Conservation (phyloP, 345 rosid genomes). For the Heritiera littoralis region DNA sequence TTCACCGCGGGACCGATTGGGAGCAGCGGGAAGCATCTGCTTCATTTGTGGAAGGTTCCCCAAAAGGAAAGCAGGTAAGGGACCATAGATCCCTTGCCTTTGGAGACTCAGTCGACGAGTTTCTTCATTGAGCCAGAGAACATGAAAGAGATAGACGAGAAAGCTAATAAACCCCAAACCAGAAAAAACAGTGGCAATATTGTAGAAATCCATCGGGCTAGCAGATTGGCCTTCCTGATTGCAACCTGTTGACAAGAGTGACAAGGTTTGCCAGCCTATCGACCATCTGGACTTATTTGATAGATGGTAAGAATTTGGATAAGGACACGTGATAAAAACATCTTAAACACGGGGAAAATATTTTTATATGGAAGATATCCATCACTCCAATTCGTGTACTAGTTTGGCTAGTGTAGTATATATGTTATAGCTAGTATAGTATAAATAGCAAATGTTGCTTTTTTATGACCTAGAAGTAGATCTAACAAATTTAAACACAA, state of each 20-base stretch:
- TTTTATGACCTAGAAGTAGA: too few species aligned
- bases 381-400: too few species aligned
- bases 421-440: too few species aligned
- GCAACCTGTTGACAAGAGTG: background rate
- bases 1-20: background rate
- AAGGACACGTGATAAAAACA: too few species aligned
- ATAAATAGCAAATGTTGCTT: too few species aligned
- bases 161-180: background rate
- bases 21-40: background rate
- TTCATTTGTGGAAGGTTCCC: conserved; percentile 17
- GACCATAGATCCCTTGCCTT: conserved; percentile 19
- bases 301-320: too few species aligned
- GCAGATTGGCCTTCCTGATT: background rate
- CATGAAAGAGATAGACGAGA: background rate
- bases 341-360: too few species aligned
- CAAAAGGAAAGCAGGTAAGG: conserved; percentile 5
- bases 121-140: conserved; percentile 1
- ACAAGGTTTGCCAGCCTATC: background rate
- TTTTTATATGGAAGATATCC: too few species aligned
- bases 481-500: too few species aligned
- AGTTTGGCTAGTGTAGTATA: too few species aligned
- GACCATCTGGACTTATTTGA: too few species aligned
- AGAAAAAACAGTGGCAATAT: too few species aligned
- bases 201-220: background rate
- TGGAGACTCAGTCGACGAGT: conserved; percentile 14